These are phyloP conservation scores for Syzygium grande DNA, from an alignment of 345 rosid genomes.

Conservation along the genomic window DNA sequence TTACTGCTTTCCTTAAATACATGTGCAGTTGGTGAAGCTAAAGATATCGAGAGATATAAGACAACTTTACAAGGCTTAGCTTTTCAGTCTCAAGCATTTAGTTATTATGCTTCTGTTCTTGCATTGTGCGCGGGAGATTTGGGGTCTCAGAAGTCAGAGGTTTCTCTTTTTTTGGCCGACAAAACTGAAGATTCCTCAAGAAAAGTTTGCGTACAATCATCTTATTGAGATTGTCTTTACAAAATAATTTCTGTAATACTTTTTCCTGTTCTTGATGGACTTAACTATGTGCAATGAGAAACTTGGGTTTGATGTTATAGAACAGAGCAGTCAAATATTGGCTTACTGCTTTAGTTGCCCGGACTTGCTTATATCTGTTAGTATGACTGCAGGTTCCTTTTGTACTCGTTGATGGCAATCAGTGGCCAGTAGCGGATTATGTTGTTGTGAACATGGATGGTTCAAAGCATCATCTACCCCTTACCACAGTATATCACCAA, in stretches of 20 bases:
- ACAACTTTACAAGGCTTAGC: neutral
- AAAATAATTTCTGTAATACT: neutral
- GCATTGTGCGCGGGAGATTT: neutral
- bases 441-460: constrained; percentile 71
- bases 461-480: constrained; percentile 67
- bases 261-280: neutral
- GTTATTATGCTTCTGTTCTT: neutral
- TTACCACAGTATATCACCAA: constrained; percentile 66
- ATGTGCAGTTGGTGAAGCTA: neutral
- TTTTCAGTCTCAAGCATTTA: neutral
- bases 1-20: neutral
- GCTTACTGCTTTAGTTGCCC: neutral
- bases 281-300: neutral
- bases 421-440: constrained; percentile 33
- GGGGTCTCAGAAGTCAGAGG: neutral
- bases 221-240: neutral
- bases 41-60: neutral
- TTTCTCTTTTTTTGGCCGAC: neutral
- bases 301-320: neutral
- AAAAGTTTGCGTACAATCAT: neutral
- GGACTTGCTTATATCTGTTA: neutral
- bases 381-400: constrained; percentile 66
- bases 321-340: neutral
- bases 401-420: constrained; percentile 51
- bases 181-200: neutral